A percentile compares a stretch with the other conserved stretches of the same genome.
Conservation (phyloP, 2,329 filamentous ascomycete species). For the Pseudodiploospora longispora region DNA sequence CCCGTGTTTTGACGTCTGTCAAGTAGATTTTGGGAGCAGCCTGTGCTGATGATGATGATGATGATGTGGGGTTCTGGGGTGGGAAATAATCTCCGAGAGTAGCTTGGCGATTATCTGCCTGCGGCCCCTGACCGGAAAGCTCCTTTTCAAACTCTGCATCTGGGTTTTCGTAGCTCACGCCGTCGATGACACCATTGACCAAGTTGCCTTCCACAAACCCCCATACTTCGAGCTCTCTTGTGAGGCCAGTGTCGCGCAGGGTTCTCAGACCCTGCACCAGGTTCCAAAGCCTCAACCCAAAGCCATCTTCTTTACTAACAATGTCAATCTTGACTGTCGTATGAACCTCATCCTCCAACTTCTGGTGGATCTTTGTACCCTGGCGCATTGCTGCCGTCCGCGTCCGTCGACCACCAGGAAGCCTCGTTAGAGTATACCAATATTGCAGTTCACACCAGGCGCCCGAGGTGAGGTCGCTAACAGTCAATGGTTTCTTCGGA, state of each 20-base stretch:
- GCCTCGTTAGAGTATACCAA: constrained; percentile 72
- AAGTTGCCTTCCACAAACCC: constrained; percentile 73
- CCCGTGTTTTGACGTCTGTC: constrained; percentile 81
- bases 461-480: constrained; percentile 80
- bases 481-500: constrained; percentile 72
- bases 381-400: constrained; percentile 76
- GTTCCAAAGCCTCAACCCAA: constrained; percentile 84
- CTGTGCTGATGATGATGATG: not conserved
- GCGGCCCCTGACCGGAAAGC: constrained; percentile 29
- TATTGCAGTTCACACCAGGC: constrained; percentile 97
- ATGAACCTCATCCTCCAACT: constrained; percentile 79
- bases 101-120: constrained; percentile 22
- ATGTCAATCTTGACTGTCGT: constrained; percentile 66
- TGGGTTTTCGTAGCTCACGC: constrained; percentile 69
- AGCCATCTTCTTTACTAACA: constrained; percentile 68
- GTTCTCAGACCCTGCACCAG: constrained; percentile 76
- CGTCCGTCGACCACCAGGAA: constrained; percentile 62
- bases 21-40: constrained; percentile 51
- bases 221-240: constrained; percentile 77
- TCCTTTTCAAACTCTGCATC: constrained; percentile 61
- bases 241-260: constrained; percentile 60
- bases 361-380: constrained; percentile 72
- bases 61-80: constrained; percentile 8
- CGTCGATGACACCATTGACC: constrained; percentile 85
- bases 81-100: constrained; percentile 35